Base-by-base conservation (phyloP, 202 grass and related monocot genomes). In the Digitaria exilis region DNA sequence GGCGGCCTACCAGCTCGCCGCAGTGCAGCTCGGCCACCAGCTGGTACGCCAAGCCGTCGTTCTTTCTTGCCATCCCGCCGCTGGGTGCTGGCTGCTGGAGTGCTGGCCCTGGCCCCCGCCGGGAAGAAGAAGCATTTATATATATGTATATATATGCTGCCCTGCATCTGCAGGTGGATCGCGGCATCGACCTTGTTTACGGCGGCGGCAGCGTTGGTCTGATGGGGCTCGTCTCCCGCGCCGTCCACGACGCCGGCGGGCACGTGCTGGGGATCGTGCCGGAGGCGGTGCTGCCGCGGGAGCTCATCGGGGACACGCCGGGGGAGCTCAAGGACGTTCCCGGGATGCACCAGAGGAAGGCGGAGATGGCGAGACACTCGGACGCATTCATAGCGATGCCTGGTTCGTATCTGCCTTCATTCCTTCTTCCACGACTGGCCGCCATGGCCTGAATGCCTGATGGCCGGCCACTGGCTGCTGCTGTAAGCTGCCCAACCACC, bases 341-440 rank as follows among this genome's bases (percentile, higher is more conserved):
- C 0, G 82, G 79, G 52, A 95, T 92, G 92, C 92, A 95, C 79
- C 90, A 92, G 84, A 65, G 92, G 7, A 95, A 95, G 88, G 92
- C 92, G 1, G 92, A 94, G 87, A 94, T 94, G 92, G 85, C 89
- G 0, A 70, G 93, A 0, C 71, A 87, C 7, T 81, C 90, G 2
- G 90, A 95, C 71, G 92, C 93, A 31, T 95, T 95, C 80, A 66
- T 95, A 30, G 93, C 93, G 25, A 74, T 95, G 3, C 92, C 92
- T 0, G 37, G 37, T 39, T 39, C 35, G 35, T 37, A n/a, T n/a
- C n/a, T n/a, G n/a, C 3, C 35, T 5, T 6, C 3, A 0, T 37
- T 6, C 35, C 35, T n/a, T n/a, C n/a, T n/a, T n/a, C n/a, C n/a
- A n/a, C n/a, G n/a, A n/a, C n/a, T n/a, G n/a, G n/a, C n/a, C n/a